A percentile compares a stretch with the other conserved stretches of the same genome.
Conservation (phyloP, 2,329 filamentous ascomycete species). For the Sporothrix pallida region DNA sequence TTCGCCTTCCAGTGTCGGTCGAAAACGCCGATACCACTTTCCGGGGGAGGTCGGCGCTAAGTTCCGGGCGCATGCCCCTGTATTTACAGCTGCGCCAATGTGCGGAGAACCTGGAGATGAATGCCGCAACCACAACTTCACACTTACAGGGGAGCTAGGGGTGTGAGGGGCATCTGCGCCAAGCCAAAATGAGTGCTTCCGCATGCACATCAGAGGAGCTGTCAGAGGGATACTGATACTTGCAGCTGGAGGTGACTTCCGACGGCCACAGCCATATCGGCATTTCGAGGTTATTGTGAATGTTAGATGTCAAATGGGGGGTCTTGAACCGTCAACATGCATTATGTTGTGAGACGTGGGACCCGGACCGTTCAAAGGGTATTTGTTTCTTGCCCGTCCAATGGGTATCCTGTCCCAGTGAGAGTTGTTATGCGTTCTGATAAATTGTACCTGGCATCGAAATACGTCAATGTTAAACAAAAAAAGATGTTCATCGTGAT, state of each 20-base stretch:
- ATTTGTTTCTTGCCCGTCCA: no score
- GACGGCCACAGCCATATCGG: neutral
- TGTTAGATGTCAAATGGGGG: neutral
- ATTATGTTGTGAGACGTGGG: neutral
- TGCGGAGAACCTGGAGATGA: neutral
- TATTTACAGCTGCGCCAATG: neutral
- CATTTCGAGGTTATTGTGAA: neutral
- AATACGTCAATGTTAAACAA: no score
- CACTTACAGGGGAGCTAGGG: neutral
- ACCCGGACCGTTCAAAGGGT: no score
- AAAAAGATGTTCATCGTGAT: no score
- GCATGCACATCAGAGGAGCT: neutral
- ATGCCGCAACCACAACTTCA: neutral
- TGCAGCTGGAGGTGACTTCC: neutral
- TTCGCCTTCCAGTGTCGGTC: neutral
- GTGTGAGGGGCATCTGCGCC: neutral
- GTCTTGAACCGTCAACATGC: no score
- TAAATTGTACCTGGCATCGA: no score
- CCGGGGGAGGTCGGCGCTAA: neutral
- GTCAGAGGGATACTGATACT: no score
- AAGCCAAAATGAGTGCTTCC: neutral
- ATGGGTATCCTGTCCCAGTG: no score
- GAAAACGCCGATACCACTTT: neutral
- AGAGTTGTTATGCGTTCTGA: no score
- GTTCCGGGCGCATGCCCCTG: neutral